Percentiles rank a stretch among this genome's conserved stretches.
phyloP scores from a whole-genome alignment of 768 basidiomycete genomes.

The Myochromella boudieri region DNA sequence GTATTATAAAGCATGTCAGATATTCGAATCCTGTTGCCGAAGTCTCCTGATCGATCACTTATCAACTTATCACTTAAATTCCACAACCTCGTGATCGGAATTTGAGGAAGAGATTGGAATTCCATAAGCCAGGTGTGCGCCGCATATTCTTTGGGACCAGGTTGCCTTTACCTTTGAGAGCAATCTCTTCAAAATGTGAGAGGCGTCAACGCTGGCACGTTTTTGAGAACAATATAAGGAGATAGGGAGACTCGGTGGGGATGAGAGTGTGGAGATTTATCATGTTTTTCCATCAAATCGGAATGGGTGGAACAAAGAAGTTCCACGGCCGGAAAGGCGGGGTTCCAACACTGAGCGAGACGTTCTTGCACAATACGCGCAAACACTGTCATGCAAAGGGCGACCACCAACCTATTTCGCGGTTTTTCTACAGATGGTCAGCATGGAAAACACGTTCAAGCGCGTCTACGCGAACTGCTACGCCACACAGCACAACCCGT shows the following conservation, averaged over 20 bases:
- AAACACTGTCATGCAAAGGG: conserved; percentile 14
- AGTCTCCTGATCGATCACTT: not conserved
- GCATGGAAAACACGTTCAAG: conserved; percentile 12
- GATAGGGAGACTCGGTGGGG: too few species aligned
- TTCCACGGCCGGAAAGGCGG: not conserved
- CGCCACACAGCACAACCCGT: conserved; percentile 83
- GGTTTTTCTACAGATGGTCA: conserved; percentile 11
- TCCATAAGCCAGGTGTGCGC: too few species aligned
- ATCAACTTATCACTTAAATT: not conserved
- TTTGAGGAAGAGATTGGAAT: too few species aligned
- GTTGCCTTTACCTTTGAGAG: too few species aligned
- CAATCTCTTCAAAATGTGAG: too few species aligned
- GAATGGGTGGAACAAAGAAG: not conserved
- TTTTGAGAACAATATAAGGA: too few species aligned
- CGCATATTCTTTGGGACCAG: too few species aligned
- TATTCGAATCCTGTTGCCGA: not conserved
- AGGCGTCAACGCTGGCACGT: too few species aligned
- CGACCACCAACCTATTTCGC: conserved; percentile 12
- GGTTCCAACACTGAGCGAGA: not conserved
- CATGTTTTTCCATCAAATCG: not conserved
- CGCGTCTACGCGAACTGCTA: conserved; percentile 55
- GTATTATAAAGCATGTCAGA: not conserved
- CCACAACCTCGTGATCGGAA: conserved; percentile 2
- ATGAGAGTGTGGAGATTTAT: too few species aligned
- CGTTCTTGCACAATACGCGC: not conserved